Conservation (phyloP, 192 early-diverging fungal genomes). For the Fimicolochytrium jonesii region DNA sequence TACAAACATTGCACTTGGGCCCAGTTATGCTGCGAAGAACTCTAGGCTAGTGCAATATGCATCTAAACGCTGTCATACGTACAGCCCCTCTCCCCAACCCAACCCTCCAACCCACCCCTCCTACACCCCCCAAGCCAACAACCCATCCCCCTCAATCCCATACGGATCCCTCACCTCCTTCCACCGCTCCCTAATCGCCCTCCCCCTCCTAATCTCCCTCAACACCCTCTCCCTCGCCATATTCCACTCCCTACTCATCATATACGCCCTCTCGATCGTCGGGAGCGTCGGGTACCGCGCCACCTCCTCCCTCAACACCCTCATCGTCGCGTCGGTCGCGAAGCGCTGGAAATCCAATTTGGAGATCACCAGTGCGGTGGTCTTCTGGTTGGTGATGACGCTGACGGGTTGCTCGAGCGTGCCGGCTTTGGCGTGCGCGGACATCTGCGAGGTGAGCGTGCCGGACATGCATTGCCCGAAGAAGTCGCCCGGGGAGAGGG, state of each 20-base stretch:
- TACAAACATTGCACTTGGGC: too few species aligned
- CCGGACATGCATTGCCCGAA: constrained; percentile 26
- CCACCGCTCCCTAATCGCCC: neutral
- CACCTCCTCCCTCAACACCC: constrained; percentile 8
- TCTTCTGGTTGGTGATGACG: constrained; percentile 21
- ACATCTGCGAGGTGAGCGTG: neutral
- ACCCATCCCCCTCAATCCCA: constrained; percentile 2
- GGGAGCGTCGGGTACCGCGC: neutral
- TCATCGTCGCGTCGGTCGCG: constrained; percentile 27
- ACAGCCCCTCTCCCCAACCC: too few species aligned
- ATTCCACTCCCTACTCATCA: constrained; percentile 23
- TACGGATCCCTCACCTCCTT: constrained; percentile 3
- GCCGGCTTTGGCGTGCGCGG: neutral
- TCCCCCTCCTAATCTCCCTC: constrained; percentile 10
- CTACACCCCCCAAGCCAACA: neutral
- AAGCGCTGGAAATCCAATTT: constrained; percentile 38
- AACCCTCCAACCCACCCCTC: too few species aligned
- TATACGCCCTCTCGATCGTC: constrained; percentile 15
- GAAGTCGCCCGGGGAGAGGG: constrained; percentile 26
- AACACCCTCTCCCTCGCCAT: constrained; percentile 25
- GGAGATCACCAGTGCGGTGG: constrained; percentile 23
- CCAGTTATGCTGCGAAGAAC: too few species aligned
- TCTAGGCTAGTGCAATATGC: too few species aligned
- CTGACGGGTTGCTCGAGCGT: neutral
- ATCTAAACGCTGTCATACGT: too few species aligned